A percentile compares a stretch with the other conserved stretches of the same genome.
These are phyloP conservation scores for Calonectria henricotiae DNA, from an alignment of 2,329 filamentous ascomycete species.

Conservation along the genomic window DNA sequence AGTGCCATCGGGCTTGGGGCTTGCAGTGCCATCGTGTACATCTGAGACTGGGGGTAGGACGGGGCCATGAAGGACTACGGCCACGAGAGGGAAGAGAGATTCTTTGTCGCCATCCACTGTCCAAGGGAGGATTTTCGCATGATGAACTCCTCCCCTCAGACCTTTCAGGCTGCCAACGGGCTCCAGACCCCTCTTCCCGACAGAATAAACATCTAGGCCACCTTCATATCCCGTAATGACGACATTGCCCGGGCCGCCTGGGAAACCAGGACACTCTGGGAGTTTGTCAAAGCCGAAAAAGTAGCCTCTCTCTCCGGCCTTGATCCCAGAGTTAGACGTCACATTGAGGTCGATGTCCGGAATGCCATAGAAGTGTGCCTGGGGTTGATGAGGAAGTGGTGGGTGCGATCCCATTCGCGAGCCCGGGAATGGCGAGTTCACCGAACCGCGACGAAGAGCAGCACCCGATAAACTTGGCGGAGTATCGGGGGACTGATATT, in stretches of 20 bases:
- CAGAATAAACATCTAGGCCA: constrained; percentile 81
- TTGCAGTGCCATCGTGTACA: constrained; percentile 59
- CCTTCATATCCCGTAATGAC: constrained; percentile 86
- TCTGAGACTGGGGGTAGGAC: constrained; percentile 67
- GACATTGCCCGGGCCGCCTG: constrained; percentile 72
- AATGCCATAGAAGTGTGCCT: constrained; percentile 83
- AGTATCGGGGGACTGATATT: constrained; percentile 62
- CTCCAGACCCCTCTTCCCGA: constrained; percentile 81
- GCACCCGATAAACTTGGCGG: constrained; percentile 58
- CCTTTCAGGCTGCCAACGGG: constrained; percentile 81
- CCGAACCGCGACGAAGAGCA: constrained; percentile 64
- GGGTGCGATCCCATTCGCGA: constrained; percentile 67
- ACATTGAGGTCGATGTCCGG: constrained; percentile 84
- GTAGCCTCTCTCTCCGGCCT: constrained; percentile 79
- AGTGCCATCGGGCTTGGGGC: constrained; percentile 62
- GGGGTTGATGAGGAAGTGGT: constrained; percentile 82
- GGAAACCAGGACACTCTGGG: constrained; percentile 61
- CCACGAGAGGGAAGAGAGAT: constrained; percentile 80
- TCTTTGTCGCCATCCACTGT: constrained; percentile 69
- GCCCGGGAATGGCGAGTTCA: constrained; percentile 68
- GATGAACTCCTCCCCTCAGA: constrained; percentile 83
- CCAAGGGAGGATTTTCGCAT: constrained; percentile 88
- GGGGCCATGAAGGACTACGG: constrained; percentile 85
- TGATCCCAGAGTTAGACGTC: constrained; percentile 69
- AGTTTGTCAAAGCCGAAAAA: constrained; percentile 88